A percentile compares a stretch with the other conserved stretches of the same genome.
These are phyloP conservation scores for Chrysoporthe cubensis DNA, from an alignment of 2,329 filamentous ascomycete genomes.

Conservation along the genomic window DNA sequence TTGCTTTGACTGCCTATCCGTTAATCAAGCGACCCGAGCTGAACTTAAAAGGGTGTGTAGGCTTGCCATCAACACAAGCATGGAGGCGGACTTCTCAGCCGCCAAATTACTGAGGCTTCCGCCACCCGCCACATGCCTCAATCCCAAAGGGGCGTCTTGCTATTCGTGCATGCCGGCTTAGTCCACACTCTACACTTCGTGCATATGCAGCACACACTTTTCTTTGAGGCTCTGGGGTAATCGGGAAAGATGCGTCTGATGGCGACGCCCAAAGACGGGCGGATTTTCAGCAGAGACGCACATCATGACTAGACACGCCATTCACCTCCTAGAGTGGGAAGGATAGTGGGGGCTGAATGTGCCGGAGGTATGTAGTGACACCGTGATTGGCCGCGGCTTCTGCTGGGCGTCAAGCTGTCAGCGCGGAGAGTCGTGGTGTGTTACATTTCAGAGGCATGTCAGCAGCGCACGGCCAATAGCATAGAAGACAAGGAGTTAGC, in stretches of 20 bases:
- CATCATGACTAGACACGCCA: background rate
- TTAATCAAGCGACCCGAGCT: background rate
- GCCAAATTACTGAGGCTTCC: background rate
- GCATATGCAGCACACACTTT: background rate
- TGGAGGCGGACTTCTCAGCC: background rate
- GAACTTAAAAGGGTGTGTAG: background rate
- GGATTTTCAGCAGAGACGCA: background rate
- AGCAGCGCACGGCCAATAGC: background rate
- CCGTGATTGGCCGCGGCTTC: background rate
- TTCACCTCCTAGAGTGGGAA: too few relatives aligned
- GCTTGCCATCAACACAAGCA: too few relatives aligned
- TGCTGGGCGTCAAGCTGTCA: slow-evolving; percentile 1
- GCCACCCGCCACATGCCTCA: background rate
- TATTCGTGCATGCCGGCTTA: background rate
- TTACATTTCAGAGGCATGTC: background rate
- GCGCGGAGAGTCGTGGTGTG: background rate
- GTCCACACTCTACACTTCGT: background rate
- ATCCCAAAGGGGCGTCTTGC: background rate
- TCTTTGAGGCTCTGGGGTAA: background rate
- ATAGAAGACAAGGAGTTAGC: background rate
- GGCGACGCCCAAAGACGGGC: background rate
- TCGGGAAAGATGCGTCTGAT: background rate
- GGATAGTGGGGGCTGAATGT: background rate
- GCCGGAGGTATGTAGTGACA: background rate
- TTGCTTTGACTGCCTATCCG: background rate